These are phyloP conservation scores for Penicillium corylophilum DNA, from an alignment of 2,329 filamentous ascomycete species.

Conservation along the genomic window DNA sequence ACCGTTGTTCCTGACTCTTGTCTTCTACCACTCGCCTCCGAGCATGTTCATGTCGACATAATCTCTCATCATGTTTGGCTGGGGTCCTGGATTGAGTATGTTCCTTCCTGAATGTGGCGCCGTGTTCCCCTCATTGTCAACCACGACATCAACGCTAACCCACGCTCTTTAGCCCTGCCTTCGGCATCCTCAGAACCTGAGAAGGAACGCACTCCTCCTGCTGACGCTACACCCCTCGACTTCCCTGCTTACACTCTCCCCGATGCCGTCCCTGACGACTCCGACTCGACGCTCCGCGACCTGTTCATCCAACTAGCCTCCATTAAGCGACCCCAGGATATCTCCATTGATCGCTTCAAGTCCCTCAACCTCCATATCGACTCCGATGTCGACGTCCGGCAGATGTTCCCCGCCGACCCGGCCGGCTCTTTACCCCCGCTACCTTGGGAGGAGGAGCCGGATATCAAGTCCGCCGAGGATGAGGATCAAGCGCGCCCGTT, in stretches of 20 bases:
- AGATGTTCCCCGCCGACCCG: conserved; percentile 37
- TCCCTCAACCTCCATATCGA: conserved; percentile 44
- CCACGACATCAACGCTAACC: not conserved
- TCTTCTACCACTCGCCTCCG: not conserved
- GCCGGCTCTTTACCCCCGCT: conserved; percentile 39
- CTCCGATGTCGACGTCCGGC: conserved; percentile 34
- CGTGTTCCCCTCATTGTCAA: not conserved
- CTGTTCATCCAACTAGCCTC: conserved; percentile 47
- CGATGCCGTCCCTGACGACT: conserved; percentile 34
- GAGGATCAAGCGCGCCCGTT: conserved; percentile 29
- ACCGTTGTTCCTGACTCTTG: conserved; percentile 1
- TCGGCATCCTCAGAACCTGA: conserved; percentile 35
- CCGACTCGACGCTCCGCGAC: conserved; percentile 34
- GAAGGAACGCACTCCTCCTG: conserved; percentile 50
- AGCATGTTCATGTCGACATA: conserved; percentile 4
- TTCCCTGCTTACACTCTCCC: conserved; percentile 51
- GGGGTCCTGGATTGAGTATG: conserved; percentile 35
- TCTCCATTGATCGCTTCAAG: conserved; percentile 39
- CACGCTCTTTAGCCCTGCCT: conserved; percentile 27
- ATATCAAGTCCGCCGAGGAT: conserved; percentile 9
- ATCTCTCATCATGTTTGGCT: conserved; percentile 31
- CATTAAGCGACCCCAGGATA: conserved; percentile 42
- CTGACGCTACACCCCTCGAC: conserved; percentile 50
- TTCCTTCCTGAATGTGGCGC: conserved; percentile 2
- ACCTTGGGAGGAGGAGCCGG: conserved; percentile 33